A percentile compares a stretch with the other conserved stretches of the same genome.
phyloP scores from a whole-genome alignment of 1,284 basidiomycete species.

The Taiwanofungus camphoratus region DNA sequence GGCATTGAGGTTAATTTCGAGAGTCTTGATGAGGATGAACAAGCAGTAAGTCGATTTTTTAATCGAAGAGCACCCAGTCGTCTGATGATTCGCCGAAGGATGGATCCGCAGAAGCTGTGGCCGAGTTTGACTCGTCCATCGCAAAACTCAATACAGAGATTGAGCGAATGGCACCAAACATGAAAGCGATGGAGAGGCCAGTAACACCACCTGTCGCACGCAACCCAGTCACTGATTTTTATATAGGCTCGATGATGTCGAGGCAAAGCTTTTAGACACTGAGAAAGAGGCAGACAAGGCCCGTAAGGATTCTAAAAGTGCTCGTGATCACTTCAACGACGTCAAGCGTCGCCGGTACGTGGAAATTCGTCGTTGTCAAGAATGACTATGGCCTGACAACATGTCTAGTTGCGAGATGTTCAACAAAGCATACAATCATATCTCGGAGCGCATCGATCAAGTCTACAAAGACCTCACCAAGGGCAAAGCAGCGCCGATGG shows the following conservation, averaged over 20 bases:
- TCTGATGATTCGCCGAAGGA: conserved; percentile 37
- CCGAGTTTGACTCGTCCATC: conserved; percentile 78
- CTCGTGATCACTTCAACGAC: conserved; percentile 87
- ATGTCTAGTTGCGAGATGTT: conserved; percentile 72
- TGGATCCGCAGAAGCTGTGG: conserved; percentile 59
- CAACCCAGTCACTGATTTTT: background rate
- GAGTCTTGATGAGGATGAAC: conserved; percentile 77
- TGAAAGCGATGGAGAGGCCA: conserved; percentile 89
- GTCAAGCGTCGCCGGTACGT: conserved; percentile 77
- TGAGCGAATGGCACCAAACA: conserved; percentile 92
- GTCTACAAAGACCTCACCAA: conserved; percentile 99
- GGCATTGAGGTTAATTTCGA: conserved; percentile 91
- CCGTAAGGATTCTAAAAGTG: conserved; percentile 79
- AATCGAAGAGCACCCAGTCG: background rate
- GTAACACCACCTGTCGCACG: conserved; percentile 14
- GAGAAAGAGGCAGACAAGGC: conserved; percentile 76
- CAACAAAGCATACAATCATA: conserved; percentile 95
- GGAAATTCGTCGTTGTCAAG: background rate
- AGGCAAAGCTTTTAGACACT: conserved; percentile 67
- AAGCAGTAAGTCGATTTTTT: conserved; percentile 46
- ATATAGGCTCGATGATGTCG: conserved; percentile 84
- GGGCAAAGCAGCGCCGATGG: conserved; percentile 87
- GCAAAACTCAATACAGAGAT: conserved; percentile 76
- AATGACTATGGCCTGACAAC: background rate
- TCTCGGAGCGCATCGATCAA: conserved; percentile 88